Conservation (phyloP, 106 monocot species). For the Iris macrosiphon region DNA sequence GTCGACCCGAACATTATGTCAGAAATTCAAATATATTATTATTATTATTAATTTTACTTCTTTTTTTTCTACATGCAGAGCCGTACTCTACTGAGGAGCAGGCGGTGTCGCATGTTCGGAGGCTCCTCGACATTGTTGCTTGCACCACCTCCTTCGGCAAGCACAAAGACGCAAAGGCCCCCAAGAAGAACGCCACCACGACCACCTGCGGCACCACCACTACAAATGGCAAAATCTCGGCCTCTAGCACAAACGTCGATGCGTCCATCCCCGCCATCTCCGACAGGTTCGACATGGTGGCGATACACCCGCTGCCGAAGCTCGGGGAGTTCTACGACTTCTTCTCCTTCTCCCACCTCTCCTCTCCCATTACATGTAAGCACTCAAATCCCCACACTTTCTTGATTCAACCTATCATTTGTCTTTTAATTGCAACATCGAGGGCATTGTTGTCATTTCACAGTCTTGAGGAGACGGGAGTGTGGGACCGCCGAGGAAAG, state of each 20-base stretch:
- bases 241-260: conserved; percentile 4
- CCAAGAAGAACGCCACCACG: conserved; percentile 6
- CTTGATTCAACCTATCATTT: neutral
- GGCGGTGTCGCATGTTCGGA: conserved; percentile 65
- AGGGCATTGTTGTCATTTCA: conserved; percentile 4
- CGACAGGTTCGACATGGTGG: conserved; percentile 87
- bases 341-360: conserved; percentile 74
- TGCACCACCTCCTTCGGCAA: conserved; percentile 67
- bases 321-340: conserved; percentile 92
- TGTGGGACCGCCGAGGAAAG: conserved; percentile 18
- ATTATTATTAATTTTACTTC: neutral
- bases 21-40: no score
- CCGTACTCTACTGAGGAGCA: conserved; percentile 47
- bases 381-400: neutral
- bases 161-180: conserved; percentile 18
- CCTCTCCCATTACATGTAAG: conserved; percentile 70
- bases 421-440: neutral
- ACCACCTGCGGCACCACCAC: neutral
- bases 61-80: conserved; percentile 41
- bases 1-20: no score
- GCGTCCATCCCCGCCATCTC: conserved; percentile 65
- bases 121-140: conserved; percentile 81
- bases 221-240: conserved; percentile 14
- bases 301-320: conserved; percentile 80
- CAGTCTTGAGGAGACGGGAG: conserved; percentile 69